Evolutionary conservation across 768 basidiomycete species (phyloP).

Genomic region (Suillus sp.): DNA sequence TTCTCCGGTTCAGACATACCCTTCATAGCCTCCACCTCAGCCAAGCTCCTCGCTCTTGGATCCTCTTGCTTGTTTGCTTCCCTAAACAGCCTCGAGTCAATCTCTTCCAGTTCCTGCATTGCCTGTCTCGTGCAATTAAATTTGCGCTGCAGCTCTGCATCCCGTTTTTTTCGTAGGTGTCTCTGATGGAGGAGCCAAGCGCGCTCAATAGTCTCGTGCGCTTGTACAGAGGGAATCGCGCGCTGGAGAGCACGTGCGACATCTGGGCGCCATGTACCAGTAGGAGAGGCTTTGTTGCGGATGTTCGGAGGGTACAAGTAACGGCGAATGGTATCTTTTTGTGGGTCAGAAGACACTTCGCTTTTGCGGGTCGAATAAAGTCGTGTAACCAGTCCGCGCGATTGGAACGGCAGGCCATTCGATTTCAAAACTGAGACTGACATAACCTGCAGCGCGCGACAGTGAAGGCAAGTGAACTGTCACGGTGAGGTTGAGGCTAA

Average conservation of each 20-base stretch:
- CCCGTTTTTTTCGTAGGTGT: constrained; percentile 67
- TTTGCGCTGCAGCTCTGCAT: constrained; percentile 72
- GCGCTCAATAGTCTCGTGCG: constrained; percentile 89
- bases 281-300: constrained; percentile 70
- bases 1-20: constrained; percentile 64
- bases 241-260: constrained; percentile 73
- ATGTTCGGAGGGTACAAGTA: constrained; percentile 80
- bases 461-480: neutral
- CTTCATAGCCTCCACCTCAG: constrained; percentile 62
- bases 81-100: constrained; percentile 54
- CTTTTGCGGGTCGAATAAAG: constrained; percentile 39
- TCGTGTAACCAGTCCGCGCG: constrained; percentile 35
- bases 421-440: constrained; percentile 45
- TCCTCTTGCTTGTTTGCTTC: constrained; percentile 79
- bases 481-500: neutral
- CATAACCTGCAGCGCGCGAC: neutral
- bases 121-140: constrained; percentile 81
- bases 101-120: constrained; percentile 74
- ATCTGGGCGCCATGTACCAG: constrained; percentile 83
- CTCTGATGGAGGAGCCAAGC: constrained; percentile 86
- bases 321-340: constrained; percentile 73
- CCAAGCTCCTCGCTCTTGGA: constrained; percentile 59
- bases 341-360: constrained; percentile 48
- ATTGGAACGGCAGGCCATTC: constrained; percentile 34
- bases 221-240: constrained; percentile 87